A percentile compares a stretch with the other conserved stretches of the same genome.
Conservation (phyloP, 2,329 filamentous ascomycete genomes). For the Helotiales sp. region DNA sequence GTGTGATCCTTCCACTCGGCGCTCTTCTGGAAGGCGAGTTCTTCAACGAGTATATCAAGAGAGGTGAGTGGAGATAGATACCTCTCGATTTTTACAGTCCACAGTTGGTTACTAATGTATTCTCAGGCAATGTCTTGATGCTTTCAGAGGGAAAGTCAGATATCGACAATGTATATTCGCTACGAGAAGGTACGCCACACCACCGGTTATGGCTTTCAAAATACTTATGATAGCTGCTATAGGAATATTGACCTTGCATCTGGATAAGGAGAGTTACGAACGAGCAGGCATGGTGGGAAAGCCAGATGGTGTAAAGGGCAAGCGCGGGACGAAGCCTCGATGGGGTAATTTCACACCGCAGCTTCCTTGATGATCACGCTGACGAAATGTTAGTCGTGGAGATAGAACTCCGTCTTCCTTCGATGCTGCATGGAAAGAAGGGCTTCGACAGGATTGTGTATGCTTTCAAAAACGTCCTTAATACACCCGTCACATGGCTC, state of each 20-base stretch:
- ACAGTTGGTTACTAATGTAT: conserved; percentile 14
- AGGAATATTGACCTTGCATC: conserved; percentile 76
- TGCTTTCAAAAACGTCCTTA: conserved; percentile 69
- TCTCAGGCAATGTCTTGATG: conserved; percentile 76
- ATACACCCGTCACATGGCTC: conserved; percentile 73
- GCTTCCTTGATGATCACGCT: conserved; percentile 10
- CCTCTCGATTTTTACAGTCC: background rate
- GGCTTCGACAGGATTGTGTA: conserved; percentile 42
- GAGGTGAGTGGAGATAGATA: conserved; percentile 28
- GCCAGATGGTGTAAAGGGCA: conserved; percentile 63
- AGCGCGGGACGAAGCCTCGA: conserved; percentile 66
- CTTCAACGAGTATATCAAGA: conserved; percentile 84
- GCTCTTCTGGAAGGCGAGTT: conserved; percentile 77
- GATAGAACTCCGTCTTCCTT: conserved; percentile 72
- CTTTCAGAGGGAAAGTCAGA: conserved; percentile 77
- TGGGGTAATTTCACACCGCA: conserved; percentile 63
- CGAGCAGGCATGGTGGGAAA: conserved; percentile 79
- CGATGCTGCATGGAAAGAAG: conserved; percentile 66
- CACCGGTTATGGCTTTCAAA: too few species aligned
- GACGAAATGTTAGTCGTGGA: conserved; percentile 67
- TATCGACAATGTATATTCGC: conserved; percentile 72
- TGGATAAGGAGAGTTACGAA: conserved; percentile 84
- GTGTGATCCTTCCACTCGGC: conserved; percentile 73
- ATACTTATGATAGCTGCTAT: conserved; percentile 20
- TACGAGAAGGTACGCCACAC: conserved; percentile 74